Base-by-base conservation (phyloP, 2,329 filamentous ascomycete species). In the Plenodomus biglobosus region DNA sequence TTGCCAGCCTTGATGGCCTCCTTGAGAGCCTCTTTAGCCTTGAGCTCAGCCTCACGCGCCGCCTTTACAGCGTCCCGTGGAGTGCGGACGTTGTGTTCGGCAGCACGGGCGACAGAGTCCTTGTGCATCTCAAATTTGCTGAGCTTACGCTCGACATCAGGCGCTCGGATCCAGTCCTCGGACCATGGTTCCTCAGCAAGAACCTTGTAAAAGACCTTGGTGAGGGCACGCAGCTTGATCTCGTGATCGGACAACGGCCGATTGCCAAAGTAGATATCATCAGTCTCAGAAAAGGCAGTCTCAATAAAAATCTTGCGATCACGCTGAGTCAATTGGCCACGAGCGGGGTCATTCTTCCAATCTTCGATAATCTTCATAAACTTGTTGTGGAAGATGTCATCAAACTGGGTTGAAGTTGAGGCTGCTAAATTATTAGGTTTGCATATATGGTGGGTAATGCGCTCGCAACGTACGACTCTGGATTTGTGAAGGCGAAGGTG, bases 111-210 rank as follows among this genome's bases (percentile, higher is more conserved):
- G 8, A 66, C 48, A 2, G 68, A 68, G 39, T 69, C 68, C 39
- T 63, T 65, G 51, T 71, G 64, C 64, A 71, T 66, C 40, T 72
- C 69, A 36, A 68, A 72, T 24, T 66, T 62, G n/a, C 64, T 68
- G 8, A 72, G 60, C 46, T 72, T 72, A 16, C 69, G 62, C 48
- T 72, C 69, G 11, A 71, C 69, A 48, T 72, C 69, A 13, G 61
- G 65, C 10, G 68, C 61, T 20, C 68, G 66, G 18, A 72, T 72
- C 66, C 66, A 72, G 17, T 69, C 66, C 37, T 71, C 67, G 7
- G 64, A 64, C 69, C 69, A 72, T 1, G 69, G 68, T 37, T 72
- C 67, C 30, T 72, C 69, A 10, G 68, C 66, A n/a, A 72, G 58
- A 8, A 71, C 62, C 42, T 67, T 68, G 56, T 65, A 69, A 40